Base-by-base conservation (phyloP, 345 rosid genomes). In the Acer yangbiense region DNA sequence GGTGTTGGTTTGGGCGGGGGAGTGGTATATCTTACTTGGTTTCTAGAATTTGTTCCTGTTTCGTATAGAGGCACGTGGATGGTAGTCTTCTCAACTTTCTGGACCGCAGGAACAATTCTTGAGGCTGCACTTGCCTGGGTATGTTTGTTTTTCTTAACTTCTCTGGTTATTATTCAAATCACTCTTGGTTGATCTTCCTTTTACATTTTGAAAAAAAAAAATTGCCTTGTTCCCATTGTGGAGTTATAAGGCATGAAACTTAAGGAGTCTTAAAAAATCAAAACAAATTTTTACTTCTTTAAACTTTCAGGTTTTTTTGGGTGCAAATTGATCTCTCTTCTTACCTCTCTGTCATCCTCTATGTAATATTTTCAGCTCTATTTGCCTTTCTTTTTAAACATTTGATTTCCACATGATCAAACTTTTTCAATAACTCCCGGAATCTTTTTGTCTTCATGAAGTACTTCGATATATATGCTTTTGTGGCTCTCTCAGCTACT, bases 91-190 rank as follows among this genome's bases (percentile, higher is more conserved):
- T 84, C 88, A 13, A 73, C 83, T 65, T 90, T 83, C 72, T 90
- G 92, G 90, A 86, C 90, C 6, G 77, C 85, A 16, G 90, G 94
- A 75, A 76, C 90, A 39, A 87, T 87, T 61, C 79, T 82, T 23
- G 90, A 90, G 83, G 92, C 90, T 74, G 72, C 84, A 32, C 78
- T 88, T 50, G 90, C 92, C 13, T 90, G 92, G 94, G 90, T 90
- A 83, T 62, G 60, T 74, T 65, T 68, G 46, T 76, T 58, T 71
- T 27, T 55, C 48, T 18, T 35, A 1, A 35, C 12, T 58, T 27
- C 43, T 44, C 44, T 10, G 17, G 9, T 60, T 21, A n/a, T 57
- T 12, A 43, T 39, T 11, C n/a, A 25, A 64, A 29, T 64, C 16
- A 29, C 68, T 64, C 6, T 64, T 27, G 14, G 32, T 23, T 11